Percentiles rank a stretch among this genome's conserved stretches.
phyloP scores from a whole-genome alignment of 805 yeast species.

The Pachysolen tannophilus region DNA sequence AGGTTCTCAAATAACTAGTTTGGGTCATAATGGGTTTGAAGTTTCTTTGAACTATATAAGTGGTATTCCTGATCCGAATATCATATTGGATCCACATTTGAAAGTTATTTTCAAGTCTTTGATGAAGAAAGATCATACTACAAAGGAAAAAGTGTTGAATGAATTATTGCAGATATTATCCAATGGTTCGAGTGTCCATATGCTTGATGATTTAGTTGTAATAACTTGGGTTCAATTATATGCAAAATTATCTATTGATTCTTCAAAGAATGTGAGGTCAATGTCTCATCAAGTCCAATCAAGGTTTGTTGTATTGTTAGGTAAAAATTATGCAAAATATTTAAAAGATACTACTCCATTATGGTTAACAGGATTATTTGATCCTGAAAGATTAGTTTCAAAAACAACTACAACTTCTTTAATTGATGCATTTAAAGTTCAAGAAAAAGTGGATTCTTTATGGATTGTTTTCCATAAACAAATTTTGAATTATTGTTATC shows the following conservation, averaged over 20 bases:
- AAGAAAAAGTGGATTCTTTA: conserved; percentile 44
- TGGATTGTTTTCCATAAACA: conserved; percentile 54
- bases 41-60: conserved; percentile 69
- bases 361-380: conserved; percentile 67
- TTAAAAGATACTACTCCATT: conserved; percentile 66
- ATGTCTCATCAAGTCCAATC: conserved; percentile 62
- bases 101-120: conserved; percentile 67
- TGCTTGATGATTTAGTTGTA: conserved; percentile 46
- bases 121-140: conserved; percentile 72
- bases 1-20: no score
- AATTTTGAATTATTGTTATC: conserved; percentile 45
- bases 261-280: conserved; percentile 55
- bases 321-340: conserved; percentile 54
- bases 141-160: conserved; percentile 70
- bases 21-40: conserved; percentile 33
- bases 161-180: conserved; percentile 38
- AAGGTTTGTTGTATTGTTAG: conserved; percentile 36
- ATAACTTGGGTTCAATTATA: conserved; percentile 74
- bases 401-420: conserved; percentile 40
- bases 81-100: conserved; percentile 37
- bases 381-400: conserved; percentile 57
- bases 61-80: conserved; percentile 67
- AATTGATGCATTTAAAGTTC: conserved; percentile 46
- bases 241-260: conserved; percentile 70
- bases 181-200: conserved; percentile 15